Conservation (phyloP, 1,284 basidiomycete species). For the Mycosarcoma maydis region DNA sequence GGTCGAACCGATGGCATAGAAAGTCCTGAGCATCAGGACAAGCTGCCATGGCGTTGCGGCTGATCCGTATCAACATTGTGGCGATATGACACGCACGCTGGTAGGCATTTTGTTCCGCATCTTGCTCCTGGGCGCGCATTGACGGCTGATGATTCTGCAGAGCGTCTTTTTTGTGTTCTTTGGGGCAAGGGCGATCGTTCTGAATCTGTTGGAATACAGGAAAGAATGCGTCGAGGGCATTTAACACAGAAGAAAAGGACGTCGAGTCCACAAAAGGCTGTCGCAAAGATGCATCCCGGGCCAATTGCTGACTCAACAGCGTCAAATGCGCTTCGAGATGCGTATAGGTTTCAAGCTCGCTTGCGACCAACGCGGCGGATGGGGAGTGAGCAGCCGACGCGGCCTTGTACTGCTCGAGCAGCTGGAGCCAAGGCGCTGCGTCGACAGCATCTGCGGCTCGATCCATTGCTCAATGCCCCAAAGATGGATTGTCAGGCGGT, state of each 20-base stretch:
- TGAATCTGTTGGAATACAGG: conserved; percentile 7
- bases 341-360: conserved; percentile 8
- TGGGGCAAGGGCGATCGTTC: conserved; percentile 1
- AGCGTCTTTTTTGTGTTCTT: background rate
- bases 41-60: conserved; percentile 30
- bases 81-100: conserved; percentile 8
- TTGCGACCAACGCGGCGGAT: background rate
- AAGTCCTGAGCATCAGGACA: conserved; percentile 19
- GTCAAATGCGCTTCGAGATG: conserved; percentile 12
- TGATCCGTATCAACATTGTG: conserved; percentile 11
- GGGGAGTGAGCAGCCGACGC: background rate
- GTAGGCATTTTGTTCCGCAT: conserved; percentile 7
- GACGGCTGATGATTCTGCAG: background rate
- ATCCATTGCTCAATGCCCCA: too few species aligned
- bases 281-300: conserved; percentile 2
- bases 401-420: conserved; percentile 11
- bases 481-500: too few species aligned
- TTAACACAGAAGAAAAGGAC: background rate
- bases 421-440: background rate
- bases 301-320: conserved; percentile 4
- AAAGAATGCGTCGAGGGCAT: background rate
- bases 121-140: background rate
- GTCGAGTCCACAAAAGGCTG: background rate
- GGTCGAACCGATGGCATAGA: conserved; percentile 9
- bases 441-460: background rate